Percentiles rank a stretch among this genome's conserved stretches.
Evolutionary conservation across 305 asterid genomes (phyloP).

Genomic region (Fraxinus nigra): DNA sequence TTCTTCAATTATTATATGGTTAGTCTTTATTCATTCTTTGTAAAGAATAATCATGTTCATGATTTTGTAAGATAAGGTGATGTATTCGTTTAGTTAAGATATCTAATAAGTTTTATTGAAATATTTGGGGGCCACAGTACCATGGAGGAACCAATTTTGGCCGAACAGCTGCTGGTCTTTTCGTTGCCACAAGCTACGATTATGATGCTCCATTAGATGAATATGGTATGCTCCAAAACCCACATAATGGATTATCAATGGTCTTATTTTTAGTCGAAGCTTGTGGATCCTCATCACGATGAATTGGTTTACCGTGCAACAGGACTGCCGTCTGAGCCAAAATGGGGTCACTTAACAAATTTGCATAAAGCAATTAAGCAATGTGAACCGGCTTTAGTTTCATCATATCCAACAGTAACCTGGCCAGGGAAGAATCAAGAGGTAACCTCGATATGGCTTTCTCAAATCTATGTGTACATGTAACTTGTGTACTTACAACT

Average conservation of each 20-base stretch:
- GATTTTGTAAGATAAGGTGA: neutral
- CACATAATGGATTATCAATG: neutral
- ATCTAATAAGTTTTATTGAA: neutral
- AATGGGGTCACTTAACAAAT: slow-evolving; percentile 68
- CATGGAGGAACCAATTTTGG: slow-evolving; percentile 97
- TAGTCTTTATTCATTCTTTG: slow-evolving; percentile 16
- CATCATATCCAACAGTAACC: slow-evolving; percentile 67
- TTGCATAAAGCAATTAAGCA: slow-evolving; percentile 78
- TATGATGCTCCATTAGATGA: slow-evolving; percentile 91
- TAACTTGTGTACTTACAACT: neutral
- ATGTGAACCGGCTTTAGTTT: slow-evolving; percentile 70
- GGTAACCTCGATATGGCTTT: slow-evolving; percentile 33
- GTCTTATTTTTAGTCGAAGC: neutral
- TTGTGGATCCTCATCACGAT: neutral
- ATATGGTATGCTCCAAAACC: slow-evolving; percentile 46
- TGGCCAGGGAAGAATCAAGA: slow-evolving; percentile 74
- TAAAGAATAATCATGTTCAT: neutral
- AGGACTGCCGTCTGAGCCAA: slow-evolving; percentile 72
- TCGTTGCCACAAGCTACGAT: slow-evolving; percentile 83
- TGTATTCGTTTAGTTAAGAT: neutral
- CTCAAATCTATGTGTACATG: neutral
- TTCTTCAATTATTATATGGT: slow-evolving; percentile 94
- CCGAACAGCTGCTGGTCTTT: slow-evolving; percentile 73
- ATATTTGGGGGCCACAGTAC: slow-evolving; percentile 43
- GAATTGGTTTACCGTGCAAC: slow-evolving; percentile 1